Conservation (phyloP, 805 yeast genomes). For the Cyberlindnera mycetangii region DNA sequence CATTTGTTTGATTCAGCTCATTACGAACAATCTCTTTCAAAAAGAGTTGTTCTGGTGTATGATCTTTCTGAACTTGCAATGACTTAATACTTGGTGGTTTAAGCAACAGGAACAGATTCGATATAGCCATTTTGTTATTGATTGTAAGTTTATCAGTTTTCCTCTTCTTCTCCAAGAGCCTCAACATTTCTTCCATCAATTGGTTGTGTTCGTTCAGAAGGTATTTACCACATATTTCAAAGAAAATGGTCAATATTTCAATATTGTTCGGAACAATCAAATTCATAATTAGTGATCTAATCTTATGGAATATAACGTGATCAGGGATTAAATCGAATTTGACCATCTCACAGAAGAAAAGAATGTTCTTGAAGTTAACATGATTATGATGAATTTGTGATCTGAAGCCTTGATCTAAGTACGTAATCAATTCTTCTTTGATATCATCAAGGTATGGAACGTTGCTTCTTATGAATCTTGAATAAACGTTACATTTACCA, state of each 20-base stretch:
- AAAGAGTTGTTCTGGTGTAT: constrained; percentile 46
- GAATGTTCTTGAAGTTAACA: constrained; percentile 53
- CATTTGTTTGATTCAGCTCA: constrained; percentile 42
- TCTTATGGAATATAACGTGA: constrained; percentile 70
- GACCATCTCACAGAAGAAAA: constrained; percentile 69
- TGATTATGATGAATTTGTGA: constrained; percentile 53
- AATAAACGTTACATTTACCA: constrained; percentile 46
- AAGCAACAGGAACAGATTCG: constrained; percentile 50
- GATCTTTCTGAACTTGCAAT: constrained; percentile 23
- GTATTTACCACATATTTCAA: constrained; percentile 71
- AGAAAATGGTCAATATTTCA: constrained; percentile 65
- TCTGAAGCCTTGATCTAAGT: constrained; percentile 58
- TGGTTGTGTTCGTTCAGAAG: constrained; percentile 55
- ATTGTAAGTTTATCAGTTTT: constrained; percentile 47
- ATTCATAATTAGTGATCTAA: constrained; percentile 55
- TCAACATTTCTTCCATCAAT: constrained; percentile 63
- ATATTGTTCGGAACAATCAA: constrained; percentile 55
- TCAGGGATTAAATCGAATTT: constrained; percentile 72
- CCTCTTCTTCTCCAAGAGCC: constrained; percentile 47
- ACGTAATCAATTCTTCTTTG: constrained; percentile 47
- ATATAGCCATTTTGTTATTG: constrained; percentile 56
- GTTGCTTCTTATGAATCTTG: constrained; percentile 68
- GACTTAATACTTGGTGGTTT: constrained; percentile 51
- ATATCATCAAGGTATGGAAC: constrained; percentile 46
- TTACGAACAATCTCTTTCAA: constrained; percentile 47